Evolutionary conservation across 75 land plant species (phyloP).

Genomic region (Pseudotsuga menziesii): DNA sequence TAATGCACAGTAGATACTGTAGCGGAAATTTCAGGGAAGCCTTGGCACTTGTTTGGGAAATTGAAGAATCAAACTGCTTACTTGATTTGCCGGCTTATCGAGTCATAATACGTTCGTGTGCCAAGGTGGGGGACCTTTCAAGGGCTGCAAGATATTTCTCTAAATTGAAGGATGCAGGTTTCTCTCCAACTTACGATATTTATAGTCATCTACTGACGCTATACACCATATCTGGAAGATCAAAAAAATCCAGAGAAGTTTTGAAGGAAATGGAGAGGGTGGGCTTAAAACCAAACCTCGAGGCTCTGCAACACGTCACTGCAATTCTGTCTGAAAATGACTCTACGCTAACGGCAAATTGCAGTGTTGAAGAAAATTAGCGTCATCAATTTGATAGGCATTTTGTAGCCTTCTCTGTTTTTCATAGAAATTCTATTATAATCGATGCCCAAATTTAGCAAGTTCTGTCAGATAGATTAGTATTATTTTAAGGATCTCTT

Average conservation of each 20-base stretch:
- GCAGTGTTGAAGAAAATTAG: no score
- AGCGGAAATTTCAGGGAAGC: constrained; percentile 63
- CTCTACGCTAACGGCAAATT: neutral
- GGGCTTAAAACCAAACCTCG: constrained; percentile 26
- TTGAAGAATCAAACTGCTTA: constrained; percentile 47
- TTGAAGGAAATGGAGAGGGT: constrained; percentile 50
- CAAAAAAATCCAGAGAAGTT: constrained; percentile 52
- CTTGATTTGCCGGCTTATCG: constrained; percentile 72
- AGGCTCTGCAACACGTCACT: neutral
- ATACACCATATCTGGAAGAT: constrained; percentile 38
- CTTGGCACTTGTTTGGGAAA: constrained; percentile 64
- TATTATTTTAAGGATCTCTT: no score
- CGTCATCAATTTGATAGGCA: no score
- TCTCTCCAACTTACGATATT: constrained; percentile 59
- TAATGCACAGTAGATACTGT: constrained; percentile 54
- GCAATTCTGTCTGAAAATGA: neutral
- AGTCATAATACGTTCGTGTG: constrained; percentile 58
- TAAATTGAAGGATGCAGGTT: constrained; percentile 61
- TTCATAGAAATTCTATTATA: no score
- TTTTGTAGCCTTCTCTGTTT: no score
- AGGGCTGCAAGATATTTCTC: constrained; percentile 57
- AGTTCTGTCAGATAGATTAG: no score
- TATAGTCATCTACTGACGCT: constrained; percentile 52
- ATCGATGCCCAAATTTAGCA: no score
- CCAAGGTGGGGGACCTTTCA: constrained; percentile 48